Percentiles rank a stretch among this genome's conserved stretches.
Evolutionary conservation across 306 rosid species (phyloP).

Genomic region (Alnus rubra): DNA sequence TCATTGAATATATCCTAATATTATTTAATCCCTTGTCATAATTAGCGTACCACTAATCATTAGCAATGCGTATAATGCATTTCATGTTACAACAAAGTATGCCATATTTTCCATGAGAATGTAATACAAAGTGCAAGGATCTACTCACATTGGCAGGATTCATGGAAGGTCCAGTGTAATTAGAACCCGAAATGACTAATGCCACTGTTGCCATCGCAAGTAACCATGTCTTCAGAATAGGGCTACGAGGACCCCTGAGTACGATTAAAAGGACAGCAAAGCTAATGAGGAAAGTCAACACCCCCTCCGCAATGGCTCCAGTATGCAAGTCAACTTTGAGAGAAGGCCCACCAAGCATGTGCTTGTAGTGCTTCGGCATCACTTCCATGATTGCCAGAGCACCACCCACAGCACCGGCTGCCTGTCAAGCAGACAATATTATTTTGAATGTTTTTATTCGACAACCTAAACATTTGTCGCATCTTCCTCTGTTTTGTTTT

Average conservation of each 20-base stretch:
- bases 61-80: no score
- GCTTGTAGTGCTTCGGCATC: conserved; percentile 62
- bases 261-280: conserved; percentile 67
- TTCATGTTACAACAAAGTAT: no score
- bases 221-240: conserved; percentile 58
- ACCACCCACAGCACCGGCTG: conserved; percentile 85
- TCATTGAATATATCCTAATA: not conserved
- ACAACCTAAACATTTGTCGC: not conserved
- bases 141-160: conserved; percentile 89
- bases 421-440: conserved; percentile 42
- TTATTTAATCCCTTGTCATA: not conserved
- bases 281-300: conserved; percentile 70
- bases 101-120: not conserved
- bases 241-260: conserved; percentile 73
- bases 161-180: conserved; percentile 87
- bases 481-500: not conserved
- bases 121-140: not conserved
- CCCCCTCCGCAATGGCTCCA: conserved; percentile 80
- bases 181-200: conserved; percentile 58
- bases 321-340: conserved; percentile 82
- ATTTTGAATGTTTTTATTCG: not conserved
- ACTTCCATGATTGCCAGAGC: conserved; percentile 70
- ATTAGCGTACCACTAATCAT: no score
- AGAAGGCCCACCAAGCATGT: conserved; percentile 82
- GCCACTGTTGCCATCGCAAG: conserved; percentile 56